These are phyloP conservation scores for Cinchona pubescens DNA, from an alignment of 257 asterid genomes.

Conservation along the genomic window DNA sequence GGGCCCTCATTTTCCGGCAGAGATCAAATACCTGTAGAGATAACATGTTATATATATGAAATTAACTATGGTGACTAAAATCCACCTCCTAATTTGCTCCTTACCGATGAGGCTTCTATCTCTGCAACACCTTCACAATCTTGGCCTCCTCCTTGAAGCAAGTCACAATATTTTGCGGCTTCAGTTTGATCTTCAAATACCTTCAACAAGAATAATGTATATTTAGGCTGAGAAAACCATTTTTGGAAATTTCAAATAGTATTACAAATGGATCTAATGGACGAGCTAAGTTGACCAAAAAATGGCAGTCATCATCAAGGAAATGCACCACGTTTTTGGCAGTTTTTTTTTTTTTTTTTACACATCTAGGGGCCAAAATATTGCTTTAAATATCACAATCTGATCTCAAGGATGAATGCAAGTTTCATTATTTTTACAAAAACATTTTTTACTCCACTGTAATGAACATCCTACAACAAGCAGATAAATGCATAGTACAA, in stretches of 20 bases:
- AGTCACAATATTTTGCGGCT: conserved; percentile 81
- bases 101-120: conserved; percentile 92
- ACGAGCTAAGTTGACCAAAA: neutral
- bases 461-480: neutral
- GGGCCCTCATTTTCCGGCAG: conserved; percentile 74
- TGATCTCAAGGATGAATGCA: neutral
- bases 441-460: neutral
- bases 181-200: conserved; percentile 91
- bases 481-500: neutral
- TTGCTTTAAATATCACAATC: neutral
- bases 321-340: neutral
- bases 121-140: conserved; percentile 88
- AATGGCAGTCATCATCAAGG: neutral
- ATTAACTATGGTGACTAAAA: neutral
- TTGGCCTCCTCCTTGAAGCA: conserved; percentile 96
- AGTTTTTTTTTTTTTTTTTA: neutral
- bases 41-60: conserved; percentile 6
- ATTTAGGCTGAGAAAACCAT: neutral
- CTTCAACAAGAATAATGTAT: conserved; percentile 26
- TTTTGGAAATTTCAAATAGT: neutral
- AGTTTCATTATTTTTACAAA: neutral
- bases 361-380: neutral
- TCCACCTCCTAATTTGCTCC: conserved; percentile 21
- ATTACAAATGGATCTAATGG: neutral
- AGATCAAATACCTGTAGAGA: conserved; percentile 78